Conservation (phyloP, 805 yeast species). For the Wickerhamomyces chaumierensis region DNA sequence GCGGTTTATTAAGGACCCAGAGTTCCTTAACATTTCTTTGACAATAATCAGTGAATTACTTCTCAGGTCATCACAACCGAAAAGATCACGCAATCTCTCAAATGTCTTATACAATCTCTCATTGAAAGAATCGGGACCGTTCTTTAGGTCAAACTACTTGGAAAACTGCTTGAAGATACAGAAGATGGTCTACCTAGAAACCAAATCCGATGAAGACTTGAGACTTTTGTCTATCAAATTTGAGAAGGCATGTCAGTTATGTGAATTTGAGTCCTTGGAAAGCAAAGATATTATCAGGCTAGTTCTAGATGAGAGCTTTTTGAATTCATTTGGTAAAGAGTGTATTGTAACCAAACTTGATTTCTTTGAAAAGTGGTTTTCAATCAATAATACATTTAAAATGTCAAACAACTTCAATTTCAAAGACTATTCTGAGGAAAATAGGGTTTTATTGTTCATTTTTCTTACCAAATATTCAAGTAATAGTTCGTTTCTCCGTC, state of each 20-base stretch:
- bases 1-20: conserved; percentile 2
- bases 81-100: conserved; percentile 34
- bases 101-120: conserved; percentile 32
- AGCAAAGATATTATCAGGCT: conserved; percentile 1
- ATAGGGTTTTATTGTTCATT: conserved; percentile 11
- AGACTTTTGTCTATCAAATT: conserved; percentile 20
- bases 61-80: conserved; percentile 17
- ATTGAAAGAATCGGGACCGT: conserved; percentile 2
- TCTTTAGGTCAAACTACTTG: conserved; percentile 4
- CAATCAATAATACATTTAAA: conserved; percentile 2
- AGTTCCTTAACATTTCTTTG: conserved; percentile 8
- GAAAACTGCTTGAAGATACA: conserved; percentile 2
- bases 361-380: conserved; percentile 5
- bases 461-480: conserved; percentile 7
- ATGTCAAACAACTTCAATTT: conserved; percentile 3
- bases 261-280: conserved; percentile 6
- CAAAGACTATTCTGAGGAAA: conserved; percentile 7
- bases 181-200: conserved; percentile 20
- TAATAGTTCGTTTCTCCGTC: background rate
- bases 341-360: conserved; percentile 12
- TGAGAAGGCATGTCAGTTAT: conserved; percentile 23
- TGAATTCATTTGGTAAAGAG: conserved; percentile 3
- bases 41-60: conserved; percentile 14
- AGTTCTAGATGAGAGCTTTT: conserved; percentile 8
- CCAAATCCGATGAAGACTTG: conserved; percentile 3